Evolutionary conservation across 495 filamentous ascomycete genomes (phyloP), one percentile per base, ranked within the genome.

Genomic region (Penicillium canariense): DNA sequence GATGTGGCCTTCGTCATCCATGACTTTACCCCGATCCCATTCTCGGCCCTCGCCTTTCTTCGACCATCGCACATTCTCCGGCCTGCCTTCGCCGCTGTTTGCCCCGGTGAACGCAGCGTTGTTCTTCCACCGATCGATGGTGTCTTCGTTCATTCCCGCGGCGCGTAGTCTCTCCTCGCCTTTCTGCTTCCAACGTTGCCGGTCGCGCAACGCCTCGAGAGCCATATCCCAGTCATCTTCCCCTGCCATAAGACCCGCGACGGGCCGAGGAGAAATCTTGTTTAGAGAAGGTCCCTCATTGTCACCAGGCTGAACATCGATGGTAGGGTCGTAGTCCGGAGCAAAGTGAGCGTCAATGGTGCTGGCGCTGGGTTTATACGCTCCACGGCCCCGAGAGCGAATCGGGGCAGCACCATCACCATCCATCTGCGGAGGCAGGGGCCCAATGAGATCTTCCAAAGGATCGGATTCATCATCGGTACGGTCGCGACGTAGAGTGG

Each of bases 11-110:
- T 87, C 79, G 11, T 77, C 80, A 55, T 84, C 81, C 31, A 90
- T 70, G 28, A 89, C 82, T 64, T 96, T 96, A 15, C 89, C 89
- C 7, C 85, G 77, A 78, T 97, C 92, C 92, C 92, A 97, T 65
- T 96, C 93, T 31, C 90, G 81, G n/a, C 82, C 77, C 55, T 90
- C 87, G 0, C 90, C 92, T 40, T 80, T 83, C 65, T 85, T 87
- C 39, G 78, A 78, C 93, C 94, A 98, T 57, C 70, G 79, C 11
- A 96, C 87, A 63, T 90, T 83, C 27, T 87, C 86, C 49, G 74
- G 68, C 14, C 55, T 68, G 55, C 83, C 78, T 58, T 85, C 80
- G 1, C 77, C 62, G 1, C 78, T 62, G 46, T 49, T 40, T n/a
- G 50, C n/a, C 1, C 54, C 48, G 1, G 66, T 35, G 25, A 65